Evolutionary conservation across 176 grass and related monocot genomes (phyloP).

Genomic region (Phyllostachys edulis): DNA sequence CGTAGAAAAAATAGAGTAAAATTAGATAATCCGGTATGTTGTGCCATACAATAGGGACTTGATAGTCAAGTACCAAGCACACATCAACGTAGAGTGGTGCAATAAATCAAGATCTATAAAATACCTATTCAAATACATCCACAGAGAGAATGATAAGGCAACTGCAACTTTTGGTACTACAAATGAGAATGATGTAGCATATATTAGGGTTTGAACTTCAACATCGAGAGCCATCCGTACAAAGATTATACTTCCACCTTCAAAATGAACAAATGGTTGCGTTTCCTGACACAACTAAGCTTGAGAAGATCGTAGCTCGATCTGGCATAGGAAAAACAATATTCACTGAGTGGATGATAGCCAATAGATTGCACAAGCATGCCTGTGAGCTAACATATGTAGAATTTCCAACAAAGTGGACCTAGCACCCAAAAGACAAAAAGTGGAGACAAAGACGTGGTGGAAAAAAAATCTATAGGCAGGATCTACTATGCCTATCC

Average conservation of each 20-base stretch:
- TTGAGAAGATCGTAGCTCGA: too few relatives aligned
- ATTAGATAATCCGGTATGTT: constrained; percentile 12
- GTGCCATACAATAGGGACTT: constrained; percentile 27
- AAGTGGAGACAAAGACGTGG: background rate
- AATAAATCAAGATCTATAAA: too few relatives aligned
- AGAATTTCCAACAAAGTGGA: too few relatives aligned
- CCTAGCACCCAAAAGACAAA: too few relatives aligned
- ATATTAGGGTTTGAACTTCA: constrained; percentile 39
- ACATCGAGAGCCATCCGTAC: constrained; percentile 9
- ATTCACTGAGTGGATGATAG: constrained; percentile 39
- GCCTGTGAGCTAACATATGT: constrained; percentile 14
- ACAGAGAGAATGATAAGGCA: too few relatives aligned
- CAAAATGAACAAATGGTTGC: background rate
- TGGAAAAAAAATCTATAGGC: background rate
- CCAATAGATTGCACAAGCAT: background rate
- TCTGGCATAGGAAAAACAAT: too few relatives aligned
- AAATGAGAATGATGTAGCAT: constrained; percentile 18
- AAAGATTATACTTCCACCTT: constrained; percentile 33
- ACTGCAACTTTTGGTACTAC: background rate
- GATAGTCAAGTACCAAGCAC: constrained; percentile 27
- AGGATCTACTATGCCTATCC: constrained; percentile 24
- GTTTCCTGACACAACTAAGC: too few relatives aligned
- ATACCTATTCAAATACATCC: too few relatives aligned
- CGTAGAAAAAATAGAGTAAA: background rate
- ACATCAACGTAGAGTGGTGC: constrained; percentile 10